Evolutionary conservation across 495 filamentous ascomycete species (phyloP).

Genomic region (Daldinia caldariorum): DNA sequence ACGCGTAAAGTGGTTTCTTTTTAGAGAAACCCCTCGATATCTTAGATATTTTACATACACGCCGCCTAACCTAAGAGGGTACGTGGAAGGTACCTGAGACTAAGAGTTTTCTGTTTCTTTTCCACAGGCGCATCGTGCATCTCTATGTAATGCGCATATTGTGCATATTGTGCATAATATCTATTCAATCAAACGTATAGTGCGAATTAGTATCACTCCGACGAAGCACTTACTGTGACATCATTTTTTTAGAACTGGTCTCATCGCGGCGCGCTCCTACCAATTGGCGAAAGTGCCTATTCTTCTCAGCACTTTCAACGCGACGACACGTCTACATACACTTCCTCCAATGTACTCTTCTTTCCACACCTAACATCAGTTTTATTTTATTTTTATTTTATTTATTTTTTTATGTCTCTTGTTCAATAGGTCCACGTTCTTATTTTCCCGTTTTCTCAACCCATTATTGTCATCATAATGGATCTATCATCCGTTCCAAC

Average conservation of each 20-base stretch:
- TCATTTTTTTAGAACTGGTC: constrained; percentile 21
- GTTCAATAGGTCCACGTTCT: too few species aligned
- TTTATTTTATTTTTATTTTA: too few species aligned
- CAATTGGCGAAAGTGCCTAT: too few species aligned
- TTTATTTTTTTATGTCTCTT: too few species aligned
- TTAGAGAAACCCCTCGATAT: constrained; percentile 12
- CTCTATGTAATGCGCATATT: background rate
- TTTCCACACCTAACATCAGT: background rate
- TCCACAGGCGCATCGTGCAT: background rate
- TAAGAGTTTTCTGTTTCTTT: background rate
- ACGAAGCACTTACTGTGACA: constrained; percentile 32
- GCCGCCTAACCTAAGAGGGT: background rate
- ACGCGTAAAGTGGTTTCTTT: constrained; percentile 60
- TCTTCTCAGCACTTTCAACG: background rate
- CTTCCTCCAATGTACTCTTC: background rate
- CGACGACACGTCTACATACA: constrained; percentile 1
- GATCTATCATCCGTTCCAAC: constrained; percentile 41
- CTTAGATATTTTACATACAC: background rate
- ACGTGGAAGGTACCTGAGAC: background rate
- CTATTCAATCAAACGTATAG: too few species aligned
- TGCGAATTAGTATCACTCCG: background rate
- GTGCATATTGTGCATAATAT: too few species aligned
- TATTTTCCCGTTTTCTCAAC: too few species aligned
- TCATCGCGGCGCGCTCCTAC: background rate
- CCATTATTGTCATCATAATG: constrained; percentile 37